A percentile compares a stretch with the other conserved stretches of the same genome.
These are phyloP conservation scores for Auricularia cornea DNA, from an alignment of 768 basidiomycete species.

Conservation along the genomic window DNA sequence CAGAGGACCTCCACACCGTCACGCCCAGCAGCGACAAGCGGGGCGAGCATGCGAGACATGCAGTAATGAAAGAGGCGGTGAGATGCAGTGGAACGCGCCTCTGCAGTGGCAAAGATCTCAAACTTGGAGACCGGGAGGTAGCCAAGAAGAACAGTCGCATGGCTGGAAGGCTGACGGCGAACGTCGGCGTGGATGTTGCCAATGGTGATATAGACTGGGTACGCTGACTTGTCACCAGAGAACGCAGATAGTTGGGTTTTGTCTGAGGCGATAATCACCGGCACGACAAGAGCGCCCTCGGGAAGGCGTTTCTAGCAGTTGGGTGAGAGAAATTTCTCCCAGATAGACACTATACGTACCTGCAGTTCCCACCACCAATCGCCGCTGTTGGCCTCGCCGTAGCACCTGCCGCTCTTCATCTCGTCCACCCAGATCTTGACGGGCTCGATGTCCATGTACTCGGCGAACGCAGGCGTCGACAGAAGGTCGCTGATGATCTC, in stretches of 20 bases:
- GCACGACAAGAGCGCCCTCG: conserved; percentile 16
- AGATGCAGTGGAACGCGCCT: neutral
- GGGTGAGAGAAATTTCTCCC: neutral
- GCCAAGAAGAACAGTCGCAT: conserved; percentile 17
- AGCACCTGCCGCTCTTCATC: neutral
- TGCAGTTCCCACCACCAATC: conserved; percentile 15
- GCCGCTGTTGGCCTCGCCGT: conserved; percentile 10
- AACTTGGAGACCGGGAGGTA: conserved; percentile 18
- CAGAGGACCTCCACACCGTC: conserved; percentile 14
- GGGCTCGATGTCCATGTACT: conserved; percentile 5
- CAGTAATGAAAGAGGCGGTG: conserved; percentile 15
- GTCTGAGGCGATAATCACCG: conserved; percentile 23
- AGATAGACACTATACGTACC: conserved; percentile 5
- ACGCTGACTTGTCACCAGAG: conserved; percentile 21
- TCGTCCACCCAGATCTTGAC: conserved; percentile 4
- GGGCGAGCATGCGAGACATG: conserved; percentile 10
- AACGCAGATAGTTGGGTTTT: conserved; percentile 19
- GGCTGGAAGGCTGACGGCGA: conserved; percentile 12
- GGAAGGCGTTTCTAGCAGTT: neutral
- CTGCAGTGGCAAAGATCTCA: neutral
- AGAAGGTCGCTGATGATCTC: conserved; percentile 6
- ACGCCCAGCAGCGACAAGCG: conserved; percentile 10
- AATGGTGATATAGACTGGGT: conserved; percentile 25
- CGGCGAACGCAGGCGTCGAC: conserved; percentile 1
- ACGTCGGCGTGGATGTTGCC: conserved; percentile 21